Conservation (phyloP, 2,329 filamentous ascomycete genomes). For the Penicillium crustosum region DNA sequence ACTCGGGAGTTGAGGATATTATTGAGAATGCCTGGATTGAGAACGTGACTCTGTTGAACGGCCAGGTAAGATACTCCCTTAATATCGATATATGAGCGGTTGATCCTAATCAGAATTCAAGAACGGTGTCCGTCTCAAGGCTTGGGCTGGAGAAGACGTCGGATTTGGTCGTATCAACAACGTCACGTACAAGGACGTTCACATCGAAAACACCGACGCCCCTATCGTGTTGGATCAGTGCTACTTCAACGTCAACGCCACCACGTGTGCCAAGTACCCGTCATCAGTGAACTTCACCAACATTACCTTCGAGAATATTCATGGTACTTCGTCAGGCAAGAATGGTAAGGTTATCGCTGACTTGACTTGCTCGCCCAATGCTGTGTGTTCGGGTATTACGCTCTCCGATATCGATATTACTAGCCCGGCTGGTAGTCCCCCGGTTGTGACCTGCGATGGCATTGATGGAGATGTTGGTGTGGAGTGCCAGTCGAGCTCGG, state of each 20-base stretch:
- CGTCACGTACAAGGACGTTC: conserved; percentile 62
- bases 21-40: conserved; percentile 60
- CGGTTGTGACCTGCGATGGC: conserved; percentile 54
- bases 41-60: conserved; percentile 58
- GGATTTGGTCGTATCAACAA: conserved; percentile 64
- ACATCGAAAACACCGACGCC: conserved; percentile 59
- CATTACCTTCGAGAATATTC: conserved; percentile 59
- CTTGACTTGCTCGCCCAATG: conserved; percentile 57
- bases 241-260: conserved; percentile 59
- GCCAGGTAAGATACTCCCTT: conserved; percentile 33
- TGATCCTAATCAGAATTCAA: conserved; percentile 34
- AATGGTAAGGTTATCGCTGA: conserved; percentile 56
- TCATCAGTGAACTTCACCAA: conserved; percentile 60
- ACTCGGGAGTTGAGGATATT: conserved; percentile 54
- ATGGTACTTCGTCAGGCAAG: conserved; percentile 57
- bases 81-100: not conserved
- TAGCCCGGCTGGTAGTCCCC: conserved; percentile 48
- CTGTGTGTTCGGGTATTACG: conserved; percentile 57
- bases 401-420: conserved; percentile 57
- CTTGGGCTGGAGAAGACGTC: conserved; percentile 58
- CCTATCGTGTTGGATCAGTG: conserved; percentile 61
- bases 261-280: conserved; percentile 55
- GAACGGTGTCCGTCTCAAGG: conserved; percentile 60
- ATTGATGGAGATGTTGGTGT: conserved; percentile 45
- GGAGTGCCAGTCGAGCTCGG: conserved; percentile 32